Evolutionary conservation across 2,329 filamentous ascomycete species (phyloP).

Genomic region (Fusarium cyanostomum): DNA sequence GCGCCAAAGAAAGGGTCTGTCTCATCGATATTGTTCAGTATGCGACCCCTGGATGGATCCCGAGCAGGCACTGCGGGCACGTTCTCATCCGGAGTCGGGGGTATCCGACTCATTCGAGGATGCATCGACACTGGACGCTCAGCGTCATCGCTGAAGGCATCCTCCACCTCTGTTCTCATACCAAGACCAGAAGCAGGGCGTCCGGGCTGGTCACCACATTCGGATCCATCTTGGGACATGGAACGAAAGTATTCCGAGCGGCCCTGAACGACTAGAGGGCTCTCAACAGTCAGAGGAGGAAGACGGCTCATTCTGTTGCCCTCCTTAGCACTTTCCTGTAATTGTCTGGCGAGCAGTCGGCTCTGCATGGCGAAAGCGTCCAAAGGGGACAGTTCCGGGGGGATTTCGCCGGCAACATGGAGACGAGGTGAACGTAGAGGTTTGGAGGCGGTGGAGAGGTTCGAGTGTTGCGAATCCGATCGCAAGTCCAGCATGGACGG

Average conservation of each 20-base stretch:
- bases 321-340: constrained; percentile 79
- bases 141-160: constrained; percentile 56
- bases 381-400: constrained; percentile 90
- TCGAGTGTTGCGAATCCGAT: constrained; percentile 64
- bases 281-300: constrained; percentile 82
- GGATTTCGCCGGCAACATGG: constrained; percentile 81
- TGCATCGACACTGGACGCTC: constrained; percentile 77
- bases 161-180: constrained; percentile 65
- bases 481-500: constrained; percentile 69
- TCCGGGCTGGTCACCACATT: constrained; percentile 48
- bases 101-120: constrained; percentile 74
- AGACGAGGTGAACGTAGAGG: constrained; percentile 77
- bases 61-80: constrained; percentile 57
- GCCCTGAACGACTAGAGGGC: constrained; percentile 78
- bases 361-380: constrained; percentile 96
- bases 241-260: constrained; percentile 85
- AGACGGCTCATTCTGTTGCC: constrained; percentile 86
- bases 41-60: constrained; percentile 54
- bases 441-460: constrained; percentile 56
- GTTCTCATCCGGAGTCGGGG: constrained; percentile 59
- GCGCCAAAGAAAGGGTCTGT: constrained; percentile 59
- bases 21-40: constrained; percentile 52
- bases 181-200: constrained; percentile 50
- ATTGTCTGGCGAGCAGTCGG: constrained; percentile 83
- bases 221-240: constrained; percentile 70